A percentile compares a stretch with the other conserved stretches of the same genome.
Evolutionary conservation across 441 rosid species (phyloP).

Genomic region (Manihot esculenta): DNA sequence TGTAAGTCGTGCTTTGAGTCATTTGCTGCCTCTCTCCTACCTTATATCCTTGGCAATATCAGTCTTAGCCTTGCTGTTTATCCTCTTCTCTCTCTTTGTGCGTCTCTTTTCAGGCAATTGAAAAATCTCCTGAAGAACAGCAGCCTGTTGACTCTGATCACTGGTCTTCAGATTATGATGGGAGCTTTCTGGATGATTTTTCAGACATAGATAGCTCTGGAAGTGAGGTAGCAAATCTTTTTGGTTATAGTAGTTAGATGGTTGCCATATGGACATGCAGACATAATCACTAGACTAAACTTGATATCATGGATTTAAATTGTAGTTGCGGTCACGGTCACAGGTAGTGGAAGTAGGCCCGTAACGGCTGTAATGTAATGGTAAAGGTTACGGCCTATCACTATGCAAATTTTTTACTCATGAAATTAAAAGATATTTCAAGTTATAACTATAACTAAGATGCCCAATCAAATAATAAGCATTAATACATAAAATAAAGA

Average conservation of each 20-base stretch:
- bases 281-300: background rate
- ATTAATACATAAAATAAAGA: too few species aligned
- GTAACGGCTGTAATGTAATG: too few species aligned
- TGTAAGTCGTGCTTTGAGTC: background rate
- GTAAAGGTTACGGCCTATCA: too few species aligned
- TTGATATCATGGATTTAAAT: too few species aligned
- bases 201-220: constrained; percentile 50
- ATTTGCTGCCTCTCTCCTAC: background rate
- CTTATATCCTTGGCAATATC: background rate
- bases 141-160: constrained; percentile 40
- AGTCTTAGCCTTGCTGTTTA: background rate
- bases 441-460: too few species aligned
- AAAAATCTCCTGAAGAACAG: constrained; percentile 41
- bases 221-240: constrained; percentile 51
- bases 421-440: too few species aligned
- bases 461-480: too few species aligned
- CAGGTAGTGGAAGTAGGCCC: too few species aligned
- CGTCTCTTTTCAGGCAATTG: constrained; percentile 49
- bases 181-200: constrained; percentile 47
- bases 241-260: constrained; percentile 8
- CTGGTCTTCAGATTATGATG: constrained; percentile 49
- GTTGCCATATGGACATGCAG: background rate
- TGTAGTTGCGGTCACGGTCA: too few species aligned
- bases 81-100: background rate
- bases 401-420: too few species aligned